phyloP scores from a whole-genome alignment of 1,284 basidiomycete species.

The Leccinum huronense region DNA sequence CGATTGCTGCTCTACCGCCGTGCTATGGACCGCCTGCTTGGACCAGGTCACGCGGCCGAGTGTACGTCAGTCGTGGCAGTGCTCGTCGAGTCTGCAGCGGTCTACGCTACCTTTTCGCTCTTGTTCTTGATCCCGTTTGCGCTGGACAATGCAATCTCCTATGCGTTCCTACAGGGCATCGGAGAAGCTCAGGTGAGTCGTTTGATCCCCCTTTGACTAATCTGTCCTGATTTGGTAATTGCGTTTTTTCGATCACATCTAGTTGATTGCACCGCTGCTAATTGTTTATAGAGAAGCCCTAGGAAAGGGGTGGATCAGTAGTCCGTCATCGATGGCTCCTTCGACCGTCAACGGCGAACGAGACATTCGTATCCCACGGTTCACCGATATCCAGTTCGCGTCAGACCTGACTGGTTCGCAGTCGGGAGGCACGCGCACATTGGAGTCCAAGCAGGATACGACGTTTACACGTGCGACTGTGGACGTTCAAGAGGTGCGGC shows the following conservation, averaged over 20 bases:
- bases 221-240: neutral
- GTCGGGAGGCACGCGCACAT: neutral
- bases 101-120: constrained; percentile 29
- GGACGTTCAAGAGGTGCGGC: constrained; percentile 21
- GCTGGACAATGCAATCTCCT: constrained; percentile 17
- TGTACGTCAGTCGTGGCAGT: constrained; percentile 31
- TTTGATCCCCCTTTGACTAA: neutral
- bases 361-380: constrained; percentile 20
- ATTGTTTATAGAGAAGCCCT: constrained; percentile 32
- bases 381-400: constrained; percentile 31
- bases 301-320: constrained; percentile 34
- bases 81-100: constrained; percentile 30
- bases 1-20: constrained; percentile 27
- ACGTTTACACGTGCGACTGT: neutral
- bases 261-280: constrained; percentile 31
- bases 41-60: constrained; percentile 24
- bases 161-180: constrained; percentile 28
- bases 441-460: constrained; percentile 20
- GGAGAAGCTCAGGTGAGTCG: constrained; percentile 30
- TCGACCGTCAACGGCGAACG: constrained; percentile 5
- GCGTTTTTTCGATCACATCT: neutral
- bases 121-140: constrained; percentile 30
- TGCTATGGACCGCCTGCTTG: constrained; percentile 15
- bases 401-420: constrained; percentile 19
- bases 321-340: constrained; percentile 9